A percentile compares a stretch with the other conserved stretches of the same genome.
Conservation (phyloP, 2,329 filamentous ascomycete species). For the Grosmannia serpens region DNA sequence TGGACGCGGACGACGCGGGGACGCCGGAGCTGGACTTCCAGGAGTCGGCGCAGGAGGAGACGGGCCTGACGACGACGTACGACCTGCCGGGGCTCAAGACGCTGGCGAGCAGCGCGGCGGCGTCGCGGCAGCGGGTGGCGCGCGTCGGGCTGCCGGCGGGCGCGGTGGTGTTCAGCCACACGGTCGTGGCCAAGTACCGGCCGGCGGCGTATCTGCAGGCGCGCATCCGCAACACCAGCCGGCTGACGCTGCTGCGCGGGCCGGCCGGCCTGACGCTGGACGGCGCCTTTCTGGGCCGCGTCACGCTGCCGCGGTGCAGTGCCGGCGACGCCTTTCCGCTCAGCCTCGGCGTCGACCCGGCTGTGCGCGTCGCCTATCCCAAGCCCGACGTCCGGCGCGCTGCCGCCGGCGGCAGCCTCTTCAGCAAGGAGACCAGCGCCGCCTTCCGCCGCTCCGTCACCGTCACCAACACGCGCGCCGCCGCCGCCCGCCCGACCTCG, state of each 20-base stretch:
- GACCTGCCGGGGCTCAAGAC: slow-evolving; percentile 48
- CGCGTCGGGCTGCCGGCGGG: slow-evolving; percentile 30
- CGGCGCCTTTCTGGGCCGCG: slow-evolving; percentile 48
- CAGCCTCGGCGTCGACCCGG: slow-evolving; percentile 47
- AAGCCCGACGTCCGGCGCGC: slow-evolving; percentile 41
- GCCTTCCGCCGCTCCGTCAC: slow-evolving; percentile 37
- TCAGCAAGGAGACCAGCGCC: slow-evolving; percentile 39
- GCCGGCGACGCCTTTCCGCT: slow-evolving; percentile 42
- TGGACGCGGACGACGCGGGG: slow-evolving; percentile 9
- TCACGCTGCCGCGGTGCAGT: slow-evolving; percentile 41
- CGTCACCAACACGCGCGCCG: slow-evolving; percentile 35
- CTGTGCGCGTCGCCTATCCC: slow-evolving; percentile 41
- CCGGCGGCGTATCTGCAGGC: slow-evolving; percentile 49
- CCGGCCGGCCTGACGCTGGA: slow-evolving; percentile 50
- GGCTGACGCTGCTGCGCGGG: slow-evolving; percentile 43
- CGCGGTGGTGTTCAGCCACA: slow-evolving; percentile 39
- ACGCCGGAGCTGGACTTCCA: slow-evolving; percentile 28
- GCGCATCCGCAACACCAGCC: slow-evolving; percentile 41
- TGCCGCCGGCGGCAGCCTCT: slow-evolving; percentile 32
- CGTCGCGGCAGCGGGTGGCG: slow-evolving; percentile 48
- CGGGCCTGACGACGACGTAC: slow-evolving; percentile 48
- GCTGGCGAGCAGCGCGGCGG: slow-evolving; percentile 35
- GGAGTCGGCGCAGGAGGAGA: slow-evolving; percentile 45
- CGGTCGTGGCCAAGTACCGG: slow-evolving; percentile 49
- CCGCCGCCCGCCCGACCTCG: slow-evolving; percentile 25